Evolutionary conservation across 495 filamentous ascomycete genomes (phyloP).

Genomic region (Staphylotrichum longicolle): DNA sequence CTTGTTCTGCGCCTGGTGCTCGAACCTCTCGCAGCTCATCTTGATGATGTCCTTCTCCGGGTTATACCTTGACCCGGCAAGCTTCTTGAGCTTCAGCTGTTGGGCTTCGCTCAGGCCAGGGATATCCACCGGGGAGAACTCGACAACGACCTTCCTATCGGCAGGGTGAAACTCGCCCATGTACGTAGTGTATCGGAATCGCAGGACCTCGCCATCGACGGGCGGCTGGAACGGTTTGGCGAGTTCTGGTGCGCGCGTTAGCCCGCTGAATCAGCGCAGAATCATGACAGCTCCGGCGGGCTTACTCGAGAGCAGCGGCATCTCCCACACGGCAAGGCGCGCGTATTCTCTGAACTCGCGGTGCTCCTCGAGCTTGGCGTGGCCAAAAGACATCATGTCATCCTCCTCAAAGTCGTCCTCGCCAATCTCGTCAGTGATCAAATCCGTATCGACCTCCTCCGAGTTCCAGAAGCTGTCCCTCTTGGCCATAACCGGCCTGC

Average conservation of each 20-base stretch:
- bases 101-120: constrained; percentile 61
- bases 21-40: constrained; percentile 88
- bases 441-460: constrained; percentile 43
- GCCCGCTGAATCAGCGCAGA: constrained; percentile 8
- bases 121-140: constrained; percentile 71
- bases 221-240: constrained; percentile 78
- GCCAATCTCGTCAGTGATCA: constrained; percentile 41
- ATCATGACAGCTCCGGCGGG: constrained; percentile 6
- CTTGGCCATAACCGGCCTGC: constrained; percentile 15
- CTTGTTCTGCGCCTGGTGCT: constrained; percentile 91
- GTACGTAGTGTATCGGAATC: constrained; percentile 97
- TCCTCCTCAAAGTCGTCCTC: constrained; percentile 59
- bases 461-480: constrained; percentile 40
- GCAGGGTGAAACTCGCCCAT: constrained; percentile 92
- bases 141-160: constrained; percentile 87
- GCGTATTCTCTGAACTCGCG: constrained; percentile 87
- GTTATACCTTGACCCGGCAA: constrained; percentile 87
- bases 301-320: constrained; percentile 86
- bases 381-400: constrained; percentile 75
- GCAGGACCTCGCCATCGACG: constrained; percentile 60
- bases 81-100: constrained; percentile 77
- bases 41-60: constrained; percentile 77
- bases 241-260: constrained; percentile 54
- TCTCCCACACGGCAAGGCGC: constrained; percentile 88
- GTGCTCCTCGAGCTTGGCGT: constrained; percentile 84